Percentiles rank a stretch among this genome's conserved stretches.
These are phyloP conservation scores for Phoma sp. DNA, from an alignment of 2,329 filamentous ascomycete species.

Conservation along the genomic window DNA sequence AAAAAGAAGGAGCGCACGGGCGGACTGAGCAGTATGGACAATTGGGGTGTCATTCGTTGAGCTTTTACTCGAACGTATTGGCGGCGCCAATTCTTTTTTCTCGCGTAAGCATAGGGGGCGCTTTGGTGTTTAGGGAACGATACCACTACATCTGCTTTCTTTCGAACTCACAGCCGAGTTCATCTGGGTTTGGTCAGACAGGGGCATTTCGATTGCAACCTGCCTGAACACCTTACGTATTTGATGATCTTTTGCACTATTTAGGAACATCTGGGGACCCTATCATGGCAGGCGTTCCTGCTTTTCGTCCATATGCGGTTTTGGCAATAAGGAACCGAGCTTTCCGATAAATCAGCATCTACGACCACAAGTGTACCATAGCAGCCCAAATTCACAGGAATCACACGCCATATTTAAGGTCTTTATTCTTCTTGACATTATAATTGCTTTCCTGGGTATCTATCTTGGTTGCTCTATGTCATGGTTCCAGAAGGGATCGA, in stretches of 20 bases:
- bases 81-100: constrained; percentile 2
- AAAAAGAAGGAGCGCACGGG: constrained; percentile 75
- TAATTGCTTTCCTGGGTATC: too few species aligned
- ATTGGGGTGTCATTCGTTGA: constrained; percentile 81
- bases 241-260: constrained; percentile 9
- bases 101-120: constrained; percentile 13
- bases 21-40: constrained; percentile 64
- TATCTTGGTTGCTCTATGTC: too few species aligned
- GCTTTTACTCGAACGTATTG: neutral
- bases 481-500: too few species aligned
- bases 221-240: constrained; percentile 5
- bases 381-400: neutral
- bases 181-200: constrained; percentile 9
- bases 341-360: neutral
- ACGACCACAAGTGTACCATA: constrained; percentile 20
- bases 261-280: neutral
- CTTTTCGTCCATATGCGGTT: neutral
- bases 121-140: constrained; percentile 12
- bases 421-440: neutral
- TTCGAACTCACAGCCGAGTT: constrained; percentile 12
- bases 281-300: constrained; percentile 10
- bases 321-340: neutral
- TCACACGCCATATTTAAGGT: neutral
- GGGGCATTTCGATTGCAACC: constrained; percentile 6
- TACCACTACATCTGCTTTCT: constrained; percentile 17